Evolutionary conservation across 768 basidiomycete species (phyloP), one percentile per base, ranked within the genome.

Genomic region (Aureoboletus auriporus): DNA sequence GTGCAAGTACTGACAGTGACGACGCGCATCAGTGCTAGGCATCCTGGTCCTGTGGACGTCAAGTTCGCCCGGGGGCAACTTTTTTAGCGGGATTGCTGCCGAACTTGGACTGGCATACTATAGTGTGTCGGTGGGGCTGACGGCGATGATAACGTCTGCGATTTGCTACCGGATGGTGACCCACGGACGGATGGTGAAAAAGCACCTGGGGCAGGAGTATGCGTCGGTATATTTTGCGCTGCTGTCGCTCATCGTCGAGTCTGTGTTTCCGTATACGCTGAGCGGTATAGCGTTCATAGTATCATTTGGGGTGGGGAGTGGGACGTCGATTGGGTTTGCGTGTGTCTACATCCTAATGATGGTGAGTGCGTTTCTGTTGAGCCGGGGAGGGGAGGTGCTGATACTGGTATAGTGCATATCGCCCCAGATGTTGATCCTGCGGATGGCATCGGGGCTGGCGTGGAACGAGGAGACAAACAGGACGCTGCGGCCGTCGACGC

Each of bases 241-340:
- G 33, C 2, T 56, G 27, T 23, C 56, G 2, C 17, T 63, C 13
- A 30, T 61, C 14, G 39, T 64, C 31, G 63, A 64, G 49, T 66
- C 58, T 0, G 51, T 62, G 45, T 26, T 65, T 23, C 63, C 63
- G 13, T 65, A 58, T 37, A 54, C 64, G 33, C 30, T 65, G 6
- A 52, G 54, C 0, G 63, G 63, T 29, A 48, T 61, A 5, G 61
- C 58, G 4, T 64, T 65, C 40, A 11, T 60, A 39, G 49, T 52
- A 6, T 49, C 60, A 34, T 58, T 62, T n/a, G 57, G 60, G 17
- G 28, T 44, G 10, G 46, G 47, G 39, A 61, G 56, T 7, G 1
- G 13, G n/a, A 34, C 42, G 4, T 56, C 58, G 38, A 50, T 53
- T 12, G 42, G 26, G 27, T 58, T 63, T 29, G 44, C 8, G 26